Base-by-base conservation (phyloP, 1,139 yeast genomes). In the Yamadazyma triangularis region DNA sequence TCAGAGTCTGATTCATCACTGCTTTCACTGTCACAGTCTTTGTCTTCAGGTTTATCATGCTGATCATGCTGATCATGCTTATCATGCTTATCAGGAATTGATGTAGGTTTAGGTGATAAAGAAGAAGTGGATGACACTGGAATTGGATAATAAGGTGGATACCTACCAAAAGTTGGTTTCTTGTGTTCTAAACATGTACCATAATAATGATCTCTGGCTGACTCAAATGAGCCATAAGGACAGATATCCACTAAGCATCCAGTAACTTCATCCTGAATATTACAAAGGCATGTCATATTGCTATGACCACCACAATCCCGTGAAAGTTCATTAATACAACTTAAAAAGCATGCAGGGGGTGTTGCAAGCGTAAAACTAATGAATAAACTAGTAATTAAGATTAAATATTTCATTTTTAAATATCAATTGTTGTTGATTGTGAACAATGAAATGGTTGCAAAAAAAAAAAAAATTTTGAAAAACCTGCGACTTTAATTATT, bases 331-430 rank as follows among this genome's bases (percentile, higher is more conserved):
- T 58, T 60, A 18, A 69, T 48, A 48, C 79, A 73, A 21, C 65
- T 51, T 15, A 73, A 44, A 36, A 72, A 60, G 41, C 79, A 73
- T 3, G 79, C 77, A 3, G 80, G 80, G 2, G 79, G 79, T 0
- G 76, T 68, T 16, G 73, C 67, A 14, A 28, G 16, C 11, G 37
- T 51, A 4, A 41, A 14, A 6, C 24, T 27, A n/a, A 35, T 13
- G 14, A 35, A 26, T 18, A 18, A 18, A 7, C 8, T 18, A 18
- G 9, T 18, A 9, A 18, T 18, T 18, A 18, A 18, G 9, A 18
- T 18, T 6, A 9, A 7, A 18, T 7, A 18, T 18, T 18, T 18
- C 20, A 18, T 18, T 18, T 18, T 9, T 7, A 18, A 18, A 18
- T 6, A n/a, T n/a, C n/a, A n/a, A 18, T 7, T 18, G 20, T 18